Conservation (phyloP, 371 early-diverging fungal species). For the Rhizopus arrhizus region DNA sequence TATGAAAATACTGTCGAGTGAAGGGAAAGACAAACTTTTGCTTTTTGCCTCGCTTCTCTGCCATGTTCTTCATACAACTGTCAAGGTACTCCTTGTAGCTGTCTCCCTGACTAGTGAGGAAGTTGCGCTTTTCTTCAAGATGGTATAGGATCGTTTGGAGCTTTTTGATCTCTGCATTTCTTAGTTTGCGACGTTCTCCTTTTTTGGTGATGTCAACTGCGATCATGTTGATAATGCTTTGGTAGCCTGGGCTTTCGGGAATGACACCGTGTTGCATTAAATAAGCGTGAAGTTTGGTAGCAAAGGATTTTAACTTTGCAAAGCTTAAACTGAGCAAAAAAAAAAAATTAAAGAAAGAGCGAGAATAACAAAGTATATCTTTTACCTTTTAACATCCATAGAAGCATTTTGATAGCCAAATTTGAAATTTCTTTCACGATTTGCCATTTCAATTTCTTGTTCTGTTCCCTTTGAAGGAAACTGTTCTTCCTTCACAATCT, state of each 20-base stretch:
- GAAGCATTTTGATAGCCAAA: conserved; percentile 32
- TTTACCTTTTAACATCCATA: conserved; percentile 34
- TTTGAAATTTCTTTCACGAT: conserved; percentile 31
- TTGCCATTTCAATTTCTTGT: conserved; percentile 30
- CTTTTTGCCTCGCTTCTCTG: conserved; percentile 79
- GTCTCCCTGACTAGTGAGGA: conserved; percentile 81
- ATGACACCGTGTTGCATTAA: conserved; percentile 43
- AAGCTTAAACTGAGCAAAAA: conserved; percentile 37
- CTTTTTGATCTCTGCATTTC: conserved; percentile 73
- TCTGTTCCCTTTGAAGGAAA: conserved; percentile 35
- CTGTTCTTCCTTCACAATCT: conserved; percentile 56
- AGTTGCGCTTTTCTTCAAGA: conserved; percentile 81
- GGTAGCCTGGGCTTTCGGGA: conserved; percentile 59
- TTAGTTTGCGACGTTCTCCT: conserved; percentile 80
- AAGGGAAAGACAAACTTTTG: conserved; percentile 79
- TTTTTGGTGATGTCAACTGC: conserved; percentile 93
- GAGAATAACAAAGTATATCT: not conserved
- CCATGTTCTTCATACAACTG: conserved; percentile 85
- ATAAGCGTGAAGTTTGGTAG: conserved; percentile 33
- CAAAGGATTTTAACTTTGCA: conserved; percentile 44
- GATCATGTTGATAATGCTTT: conserved; percentile 90
- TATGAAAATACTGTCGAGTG: conserved; percentile 91
- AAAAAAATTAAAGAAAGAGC: not conserved
- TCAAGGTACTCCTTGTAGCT: conserved; percentile 90
- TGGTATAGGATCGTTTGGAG: conserved; percentile 79